Base-by-base conservation (phyloP, 1,139 yeast genomes). In the Scheffersomyces segobiensis region DNA sequence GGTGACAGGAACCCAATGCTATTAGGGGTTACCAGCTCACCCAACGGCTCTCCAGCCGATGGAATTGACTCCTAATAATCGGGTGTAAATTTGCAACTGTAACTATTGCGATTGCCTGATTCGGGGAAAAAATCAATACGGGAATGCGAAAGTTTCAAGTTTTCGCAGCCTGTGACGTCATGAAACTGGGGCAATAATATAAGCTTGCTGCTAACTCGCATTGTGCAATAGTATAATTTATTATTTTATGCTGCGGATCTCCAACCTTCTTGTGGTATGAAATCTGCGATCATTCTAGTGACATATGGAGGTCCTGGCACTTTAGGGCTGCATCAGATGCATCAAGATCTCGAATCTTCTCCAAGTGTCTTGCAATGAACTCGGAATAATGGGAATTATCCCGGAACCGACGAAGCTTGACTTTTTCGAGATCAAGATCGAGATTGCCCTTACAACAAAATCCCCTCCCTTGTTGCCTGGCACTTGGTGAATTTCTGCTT, bases 231-330 rank as follows among this genome's bases (percentile, higher is more conserved):
- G 42, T 32, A 32, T 12, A 12, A 14, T 32, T 1, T 32, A 26
- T 32, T 32, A 14, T 32, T 32, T 32, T 32, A 32, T 32, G 17
- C 42, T 12, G 42, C 42, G 42, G 42, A 24, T 24, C 32, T 24
- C 42, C 42, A 17, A 32, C 42, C 17, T 32, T 32, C 8, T 32
- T 14, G 42, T 32, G 42, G 3, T 32, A 10, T 7, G 42, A 32
- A 32, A 14, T 32, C 42, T 7, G 42, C 42, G 14, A 7, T 32
- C 42, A 32, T 32, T 32, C 42, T 32, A 32, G 17, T 5, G 42
- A 32, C 42, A 32, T 7, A 14, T 12, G 42, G 18, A 67, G 58
- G 52, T 66, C 71, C 53, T 63, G 62, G 46, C 67, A 62, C 50
- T 53, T 63, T n/a, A 60, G 57, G 14, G 58, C 52, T 2, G 42